These are phyloP conservation scores for Eutrema heterophyllum DNA, from an alignment of 345 rosid genomes.

Conservation along the genomic window DNA sequence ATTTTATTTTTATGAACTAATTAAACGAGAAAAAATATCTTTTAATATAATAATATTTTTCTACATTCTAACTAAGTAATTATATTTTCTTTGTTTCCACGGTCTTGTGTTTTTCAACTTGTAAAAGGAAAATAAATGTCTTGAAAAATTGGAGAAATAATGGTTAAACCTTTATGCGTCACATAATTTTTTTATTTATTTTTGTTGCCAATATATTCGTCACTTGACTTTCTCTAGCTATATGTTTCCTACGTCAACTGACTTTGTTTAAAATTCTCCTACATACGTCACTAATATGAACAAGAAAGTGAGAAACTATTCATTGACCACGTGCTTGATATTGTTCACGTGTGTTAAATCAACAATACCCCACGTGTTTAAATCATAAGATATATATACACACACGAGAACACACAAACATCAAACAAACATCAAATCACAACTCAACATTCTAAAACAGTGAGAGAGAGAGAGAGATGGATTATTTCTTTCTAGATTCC, in stretches of 20 bases:
- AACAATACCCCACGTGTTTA: slow-evolving; percentile 6
- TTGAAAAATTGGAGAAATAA: background rate
- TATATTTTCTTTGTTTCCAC: background rate
- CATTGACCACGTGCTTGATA: slow-evolving; percentile 16
- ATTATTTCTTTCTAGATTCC: slow-evolving; percentile 19
- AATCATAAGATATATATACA: slow-evolving; percentile 7
- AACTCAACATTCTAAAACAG: background rate
- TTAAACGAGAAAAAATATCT: no score
- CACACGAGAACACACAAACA: background rate
- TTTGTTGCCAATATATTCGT: background rate
- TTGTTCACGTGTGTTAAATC: slow-evolving; percentile 1
- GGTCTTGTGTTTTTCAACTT: background rate
- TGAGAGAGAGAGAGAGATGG: slow-evolving; percentile 7
- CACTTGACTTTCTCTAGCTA: background rate
- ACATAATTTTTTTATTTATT: background rate
- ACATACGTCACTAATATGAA: background rate
- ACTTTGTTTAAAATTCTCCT: background rate
- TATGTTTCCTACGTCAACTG: background rate
- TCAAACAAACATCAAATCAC: background rate
- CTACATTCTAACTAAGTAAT: background rate
- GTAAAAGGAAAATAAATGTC: background rate
- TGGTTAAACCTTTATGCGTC: background rate
- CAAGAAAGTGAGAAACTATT: background rate
- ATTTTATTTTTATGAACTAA: no score
- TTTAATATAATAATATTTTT: no score